phyloP scores from a whole-genome alignment of 768 basidiomycete species.

The Gloeophyllum trabeum region DNA sequence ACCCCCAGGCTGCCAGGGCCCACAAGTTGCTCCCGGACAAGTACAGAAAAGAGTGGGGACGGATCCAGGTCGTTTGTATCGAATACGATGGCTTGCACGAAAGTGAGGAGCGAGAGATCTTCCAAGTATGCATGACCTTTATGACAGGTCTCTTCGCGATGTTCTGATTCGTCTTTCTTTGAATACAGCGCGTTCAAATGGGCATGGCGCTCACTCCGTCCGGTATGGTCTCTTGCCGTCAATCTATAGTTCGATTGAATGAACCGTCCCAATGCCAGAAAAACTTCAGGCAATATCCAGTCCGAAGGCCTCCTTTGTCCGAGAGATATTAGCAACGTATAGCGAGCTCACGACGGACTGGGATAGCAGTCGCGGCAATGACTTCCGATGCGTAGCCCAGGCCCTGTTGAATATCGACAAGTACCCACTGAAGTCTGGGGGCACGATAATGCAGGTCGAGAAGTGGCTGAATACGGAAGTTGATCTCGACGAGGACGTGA shows the following conservation, averaged over 20 bases:
- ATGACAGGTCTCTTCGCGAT: background rate
- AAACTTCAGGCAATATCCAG: slow-evolving; percentile 15
- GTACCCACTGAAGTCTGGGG: slow-evolving; percentile 19
- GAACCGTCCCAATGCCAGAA: slow-evolving; percentile 6
- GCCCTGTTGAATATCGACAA: slow-evolving; percentile 39
- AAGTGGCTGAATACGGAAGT: slow-evolving; percentile 33
- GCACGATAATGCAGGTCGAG: slow-evolving; percentile 28
- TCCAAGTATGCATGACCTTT: slow-evolving; percentile 13
- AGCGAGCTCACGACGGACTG: slow-evolving; percentile 26
- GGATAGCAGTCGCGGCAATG: slow-evolving; percentile 38
- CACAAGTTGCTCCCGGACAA: slow-evolving; percentile 20
- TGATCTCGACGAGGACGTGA: slow-evolving; percentile 2
- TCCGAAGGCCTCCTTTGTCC: slow-evolving; percentile 11
- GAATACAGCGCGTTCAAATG: slow-evolving; percentile 17
- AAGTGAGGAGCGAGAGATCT: slow-evolving; percentile 19
- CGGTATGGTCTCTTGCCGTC: slow-evolving; percentile 2
- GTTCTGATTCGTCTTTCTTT: slow-evolving; percentile 1
- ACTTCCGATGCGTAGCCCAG: slow-evolving; percentile 49
- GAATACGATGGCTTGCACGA: slow-evolving; percentile 27
- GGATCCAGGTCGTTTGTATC: slow-evolving; percentile 37
- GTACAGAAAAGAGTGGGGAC: slow-evolving; percentile 25
- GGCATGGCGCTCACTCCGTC: slow-evolving; percentile 16
- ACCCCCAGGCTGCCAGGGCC: slow-evolving; percentile 1
- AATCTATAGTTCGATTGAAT: background rate
- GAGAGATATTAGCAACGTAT: slow-evolving; percentile 9